Evolutionary conservation across 306 rosid species (phyloP), one percentile per base, ranked within the genome.

Genomic region (Cucurbita moschata): DNA sequence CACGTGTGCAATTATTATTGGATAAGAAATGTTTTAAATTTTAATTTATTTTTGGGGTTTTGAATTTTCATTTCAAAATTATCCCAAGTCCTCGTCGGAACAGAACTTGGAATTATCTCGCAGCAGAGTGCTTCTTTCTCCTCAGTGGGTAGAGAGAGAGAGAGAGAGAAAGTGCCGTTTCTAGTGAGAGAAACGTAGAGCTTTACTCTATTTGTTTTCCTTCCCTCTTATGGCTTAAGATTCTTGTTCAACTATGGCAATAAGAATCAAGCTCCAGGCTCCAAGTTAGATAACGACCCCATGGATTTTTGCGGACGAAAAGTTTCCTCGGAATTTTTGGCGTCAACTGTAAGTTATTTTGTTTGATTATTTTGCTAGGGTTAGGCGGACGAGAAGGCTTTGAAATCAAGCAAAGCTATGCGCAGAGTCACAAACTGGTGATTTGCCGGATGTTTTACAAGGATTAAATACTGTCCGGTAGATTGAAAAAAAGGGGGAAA

Each of bases 351-450:
- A 80, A 83, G 80, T 83, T 81, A 75, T 82, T 79, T 78, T 72
- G 19, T 75, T 26, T 77, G 39, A 76, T 8, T n/a, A 21, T 55
- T 76, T 76, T 80, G 37, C 38, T 55, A 54, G 57, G 62, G 47
- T 82, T 86, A 55, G 80, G 76, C 76, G 53, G 76, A 75, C 79
- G 85, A 37, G 76, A 77, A 80, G 73, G 84, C 89, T 91, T 91
- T 85, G 52, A 72, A 57, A 83, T 67, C 79, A 91, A 87, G 90
- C 87, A 84, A 83, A 75, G 83, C 51, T 82, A 53, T 77, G 74
- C 10, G 6, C 8, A 35, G 39, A 72, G 78, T 71, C 77, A 79
- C 77, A 74, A 74, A 73, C 77, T 37, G 58, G 73, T 72, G 40
- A 71, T 77, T 4, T 59, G 68, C 74, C 38, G 38, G 44, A 59